These are phyloP conservation scores for Scheffersomyces amazonensis DNA, from an alignment of 805 yeast genomes.

Conservation along the genomic window DNA sequence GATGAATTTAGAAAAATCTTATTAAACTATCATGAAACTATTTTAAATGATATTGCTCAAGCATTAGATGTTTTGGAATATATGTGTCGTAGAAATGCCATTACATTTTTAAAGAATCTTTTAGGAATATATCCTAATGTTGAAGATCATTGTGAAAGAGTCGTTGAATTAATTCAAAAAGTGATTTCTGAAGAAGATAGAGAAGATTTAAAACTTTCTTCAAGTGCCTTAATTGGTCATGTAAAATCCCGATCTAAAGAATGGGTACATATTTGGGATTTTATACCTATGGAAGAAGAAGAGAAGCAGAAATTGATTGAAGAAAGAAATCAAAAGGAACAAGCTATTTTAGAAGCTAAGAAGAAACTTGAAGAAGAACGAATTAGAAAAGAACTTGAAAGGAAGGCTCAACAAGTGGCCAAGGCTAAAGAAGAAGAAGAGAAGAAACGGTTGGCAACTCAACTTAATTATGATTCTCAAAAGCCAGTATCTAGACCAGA, in stretches of 20 bases:
- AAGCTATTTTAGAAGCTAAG: conserved; percentile 16
- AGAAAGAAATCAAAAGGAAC: conserved; percentile 15
- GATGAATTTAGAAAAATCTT: conserved; percentile 38
- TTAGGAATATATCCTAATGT: conserved; percentile 64
- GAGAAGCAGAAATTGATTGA: conserved; percentile 28
- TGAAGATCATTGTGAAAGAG: conserved; percentile 58
- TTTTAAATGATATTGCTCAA: conserved; percentile 42
- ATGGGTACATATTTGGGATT: conserved; percentile 57
- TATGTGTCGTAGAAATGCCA: conserved; percentile 77
- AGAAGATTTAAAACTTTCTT: conserved; percentile 78
- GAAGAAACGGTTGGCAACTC: conserved; percentile 8
- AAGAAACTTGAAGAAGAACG: conserved; percentile 10
- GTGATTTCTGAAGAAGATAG: conserved; percentile 57
- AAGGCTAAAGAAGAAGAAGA: conserved; percentile 8
- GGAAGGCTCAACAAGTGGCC: conserved; percentile 8
- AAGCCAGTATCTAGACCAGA: conserved; percentile 4
- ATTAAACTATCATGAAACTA: conserved; percentile 53
- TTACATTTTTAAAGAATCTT: conserved; percentile 69
- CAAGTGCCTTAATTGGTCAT: conserved; percentile 68
- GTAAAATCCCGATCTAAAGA: conserved; percentile 51
- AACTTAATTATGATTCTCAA: conserved; percentile 6
- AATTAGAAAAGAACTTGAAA: conserved; percentile 12
- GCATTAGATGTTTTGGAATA: conserved; percentile 56
- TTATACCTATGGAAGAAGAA: conserved; percentile 47
- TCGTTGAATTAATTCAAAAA: conserved; percentile 45